These are phyloP conservation scores for Diaporthe humulicola DNA, from an alignment of 2,329 filamentous ascomycete genomes.

Conservation along the genomic window DNA sequence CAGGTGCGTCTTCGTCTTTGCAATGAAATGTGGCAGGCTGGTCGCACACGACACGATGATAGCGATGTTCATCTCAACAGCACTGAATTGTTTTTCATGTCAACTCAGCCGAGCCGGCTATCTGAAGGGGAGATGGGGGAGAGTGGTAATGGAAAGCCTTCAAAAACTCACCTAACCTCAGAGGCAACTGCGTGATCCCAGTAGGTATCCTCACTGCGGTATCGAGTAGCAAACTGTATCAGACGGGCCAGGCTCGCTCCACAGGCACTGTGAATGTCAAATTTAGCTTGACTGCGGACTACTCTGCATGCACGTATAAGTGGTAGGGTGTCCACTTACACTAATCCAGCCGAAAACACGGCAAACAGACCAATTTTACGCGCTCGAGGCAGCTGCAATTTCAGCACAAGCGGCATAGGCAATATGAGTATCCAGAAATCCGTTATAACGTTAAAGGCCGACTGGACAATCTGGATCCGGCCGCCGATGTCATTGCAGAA, in stretches of 20 bases:
- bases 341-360: neutral
- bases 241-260: neutral
- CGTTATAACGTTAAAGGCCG: neutral
- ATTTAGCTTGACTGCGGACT: too few relatives aligned
- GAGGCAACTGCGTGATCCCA: neutral
- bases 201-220: neutral
- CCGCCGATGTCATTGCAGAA: neutral
- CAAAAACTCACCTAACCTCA: neutral
- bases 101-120: neutral
- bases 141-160: too few relatives aligned
- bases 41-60: neutral
- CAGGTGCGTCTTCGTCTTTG: neutral
- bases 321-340: neutral
- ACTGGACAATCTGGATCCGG: neutral
- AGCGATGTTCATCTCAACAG: neutral
- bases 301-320: too few relatives aligned
- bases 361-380: neutral
- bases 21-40: neutral
- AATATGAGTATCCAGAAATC: neutral
- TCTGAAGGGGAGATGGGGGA: too few relatives aligned
- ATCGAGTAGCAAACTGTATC: neutral
- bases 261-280: neutral
- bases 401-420: neutral
- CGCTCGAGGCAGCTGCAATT: neutral
- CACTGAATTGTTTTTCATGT: neutral